Conservation (phyloP, 768 basidiomycete species). For the Hericium erinaceus region DNA sequence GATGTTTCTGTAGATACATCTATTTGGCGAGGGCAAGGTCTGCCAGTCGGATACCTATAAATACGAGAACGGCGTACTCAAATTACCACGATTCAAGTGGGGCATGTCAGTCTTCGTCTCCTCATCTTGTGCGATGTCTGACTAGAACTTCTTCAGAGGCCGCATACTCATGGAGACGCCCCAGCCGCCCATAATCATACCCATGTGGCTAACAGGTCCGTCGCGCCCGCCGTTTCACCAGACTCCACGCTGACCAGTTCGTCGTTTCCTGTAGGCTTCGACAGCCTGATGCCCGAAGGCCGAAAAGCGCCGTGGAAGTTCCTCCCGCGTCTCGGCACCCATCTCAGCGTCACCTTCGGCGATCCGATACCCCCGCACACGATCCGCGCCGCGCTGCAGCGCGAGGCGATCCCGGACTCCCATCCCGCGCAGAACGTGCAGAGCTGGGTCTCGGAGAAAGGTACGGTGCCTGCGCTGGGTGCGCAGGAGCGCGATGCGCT, state of each 20-base stretch:
- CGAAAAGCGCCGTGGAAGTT: constrained; percentile 68
- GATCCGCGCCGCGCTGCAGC: constrained; percentile 19
- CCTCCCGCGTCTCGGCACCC: constrained; percentile 51
- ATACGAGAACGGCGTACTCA: constrained; percentile 32
- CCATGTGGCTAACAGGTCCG: constrained; percentile 88
- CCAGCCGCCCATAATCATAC: constrained; percentile 70
- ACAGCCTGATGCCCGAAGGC: constrained; percentile 85
- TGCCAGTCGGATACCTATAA: constrained; percentile 58
- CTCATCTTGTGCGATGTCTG: background rate
- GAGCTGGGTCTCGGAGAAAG: background rate
- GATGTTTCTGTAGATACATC: constrained; percentile 55
- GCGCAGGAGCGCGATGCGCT: background rate
- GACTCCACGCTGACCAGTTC: background rate
- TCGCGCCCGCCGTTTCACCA: background rate
- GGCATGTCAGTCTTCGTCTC: constrained; percentile 60
- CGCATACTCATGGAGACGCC: constrained; percentile 69
- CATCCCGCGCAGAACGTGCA: background rate
- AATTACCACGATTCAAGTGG: constrained; percentile 84
- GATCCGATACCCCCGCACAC: constrained; percentile 47
- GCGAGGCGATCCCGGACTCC: constrained; percentile 6
- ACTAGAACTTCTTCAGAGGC: constrained; percentile 38
- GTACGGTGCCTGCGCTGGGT: too few species aligned
- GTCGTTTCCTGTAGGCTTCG: constrained; percentile 47
- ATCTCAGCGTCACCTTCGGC: constrained; percentile 74
- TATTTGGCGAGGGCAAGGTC: constrained; percentile 86